These are phyloP conservation scores for Didymella glomerata DNA, from an alignment of 2,329 filamentous ascomycete genomes.

Conservation along the genomic window DNA sequence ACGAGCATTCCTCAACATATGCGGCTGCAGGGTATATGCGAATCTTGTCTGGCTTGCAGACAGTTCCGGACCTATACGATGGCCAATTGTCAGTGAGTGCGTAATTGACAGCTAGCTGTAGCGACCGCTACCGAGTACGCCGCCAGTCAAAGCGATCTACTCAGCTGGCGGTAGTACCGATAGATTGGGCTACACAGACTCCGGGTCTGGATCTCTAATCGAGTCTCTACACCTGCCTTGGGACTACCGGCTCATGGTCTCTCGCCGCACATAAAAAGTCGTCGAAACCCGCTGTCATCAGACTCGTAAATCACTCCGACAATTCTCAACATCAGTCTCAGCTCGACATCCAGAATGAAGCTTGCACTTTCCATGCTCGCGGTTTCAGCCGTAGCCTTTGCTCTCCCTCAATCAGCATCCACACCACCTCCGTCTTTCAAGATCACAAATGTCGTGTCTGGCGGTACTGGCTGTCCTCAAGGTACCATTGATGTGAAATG, in stretches of 20 bases:
- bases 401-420: conserved; percentile 13
- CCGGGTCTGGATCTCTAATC: conserved; percentile 4
- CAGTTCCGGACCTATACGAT: not conserved
- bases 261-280: conserved; percentile 5
- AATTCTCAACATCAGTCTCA: not conserved
- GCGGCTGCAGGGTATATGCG: conserved; percentile 5
- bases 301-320: not conserved
- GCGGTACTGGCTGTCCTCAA: conserved; percentile 49
- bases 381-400: conserved; percentile 5
- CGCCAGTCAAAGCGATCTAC: conserved; percentile 3
- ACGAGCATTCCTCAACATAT: not conserved
- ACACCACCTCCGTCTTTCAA: conserved; percentile 41
- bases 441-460: conserved; percentile 42
- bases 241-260: not conserved
- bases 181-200: conserved; percentile 10
- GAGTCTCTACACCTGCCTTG: not conserved
- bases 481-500: conserved; percentile 47
- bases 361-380: not conserved
- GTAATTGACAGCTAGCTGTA: not conserved
- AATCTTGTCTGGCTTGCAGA: not conserved
- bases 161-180: conserved; percentile 6
- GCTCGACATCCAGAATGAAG: not conserved
- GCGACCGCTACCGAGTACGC: not conserved
- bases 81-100: not conserved
- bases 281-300: not conserved